A percentile compares a stretch with the other conserved stretches of the same genome.
These are phyloP conservation scores for Aegilops longissima DNA, from an alignment of 176 grass and related monocot species.

Conservation along the genomic window DNA sequence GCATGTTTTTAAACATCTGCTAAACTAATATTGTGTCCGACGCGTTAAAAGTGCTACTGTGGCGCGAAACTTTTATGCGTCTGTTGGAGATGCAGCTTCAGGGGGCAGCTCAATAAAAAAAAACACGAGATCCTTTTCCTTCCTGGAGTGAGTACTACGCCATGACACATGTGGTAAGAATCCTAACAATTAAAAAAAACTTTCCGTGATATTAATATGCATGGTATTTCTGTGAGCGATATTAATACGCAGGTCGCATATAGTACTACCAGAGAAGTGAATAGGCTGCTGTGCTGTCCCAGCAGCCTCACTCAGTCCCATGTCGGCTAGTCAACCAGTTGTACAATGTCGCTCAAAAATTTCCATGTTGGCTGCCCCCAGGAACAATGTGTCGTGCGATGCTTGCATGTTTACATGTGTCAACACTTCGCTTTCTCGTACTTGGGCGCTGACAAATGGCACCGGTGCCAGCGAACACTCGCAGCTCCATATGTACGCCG, in stretches of 20 bases:
- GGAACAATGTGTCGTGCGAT: neutral
- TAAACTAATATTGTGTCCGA: too few relatives aligned
- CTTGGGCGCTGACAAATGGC: neutral
- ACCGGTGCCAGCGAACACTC: neutral
- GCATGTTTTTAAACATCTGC: too few relatives aligned
- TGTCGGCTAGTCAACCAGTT: neutral
- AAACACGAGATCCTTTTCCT: too few relatives aligned
- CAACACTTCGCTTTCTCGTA: neutral
- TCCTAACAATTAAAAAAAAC: neutral
- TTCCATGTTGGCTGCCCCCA: neutral
- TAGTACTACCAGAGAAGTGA: neutral
- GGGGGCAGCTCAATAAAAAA: too few relatives aligned
- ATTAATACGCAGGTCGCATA: neutral
- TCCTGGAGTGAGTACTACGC: too few relatives aligned
- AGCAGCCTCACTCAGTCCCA: neutral
- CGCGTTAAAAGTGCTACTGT: too few relatives aligned
- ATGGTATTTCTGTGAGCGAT: neutral
- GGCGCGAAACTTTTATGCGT: too few relatives aligned
- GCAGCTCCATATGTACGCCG: neutral
- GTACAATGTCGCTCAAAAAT: neutral
- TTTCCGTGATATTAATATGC: neutral
- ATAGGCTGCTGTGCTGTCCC: neutral
- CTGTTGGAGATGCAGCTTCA: too few relatives aligned
- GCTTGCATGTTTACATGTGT: neutral
- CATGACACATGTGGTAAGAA: too few relatives aligned